These are phyloP conservation scores for Cyphellophora attinorum DNA, from an alignment of 2,329 filamentous ascomycete species.

Conservation along the genomic window DNA sequence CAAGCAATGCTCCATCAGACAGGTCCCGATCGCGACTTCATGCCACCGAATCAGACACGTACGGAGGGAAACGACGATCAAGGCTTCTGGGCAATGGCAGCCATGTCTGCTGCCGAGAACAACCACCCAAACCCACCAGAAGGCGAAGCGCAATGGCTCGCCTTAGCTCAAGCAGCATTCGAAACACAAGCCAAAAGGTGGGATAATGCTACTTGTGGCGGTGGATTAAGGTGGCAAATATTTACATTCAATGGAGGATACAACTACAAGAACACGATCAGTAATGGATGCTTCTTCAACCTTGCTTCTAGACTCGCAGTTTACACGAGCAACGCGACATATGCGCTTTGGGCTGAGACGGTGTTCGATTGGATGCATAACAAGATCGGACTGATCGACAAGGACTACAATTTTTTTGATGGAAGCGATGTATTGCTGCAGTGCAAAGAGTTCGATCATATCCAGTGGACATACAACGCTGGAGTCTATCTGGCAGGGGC, in stretches of 20 bases:
- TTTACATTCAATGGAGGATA: constrained; percentile 66
- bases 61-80: constrained; percentile 47
- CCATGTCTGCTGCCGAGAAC: constrained; percentile 68
- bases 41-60: constrained; percentile 50
- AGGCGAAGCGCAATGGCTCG: constrained; percentile 63
- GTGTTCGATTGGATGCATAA: constrained; percentile 51
- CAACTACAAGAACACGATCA: constrained; percentile 49
- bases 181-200: constrained; percentile 66
- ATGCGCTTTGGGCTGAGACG: constrained; percentile 63
- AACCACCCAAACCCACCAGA: constrained; percentile 60
- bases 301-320: constrained; percentile 59
- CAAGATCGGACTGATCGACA: constrained; percentile 40
- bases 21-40: constrained; percentile 64
- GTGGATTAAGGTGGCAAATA: constrained; percentile 79
- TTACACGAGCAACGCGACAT: constrained; percentile 72
- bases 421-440: constrained; percentile 42
- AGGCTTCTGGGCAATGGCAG: constrained; percentile 78
- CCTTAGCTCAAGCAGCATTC: constrained; percentile 68
- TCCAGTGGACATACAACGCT: constrained; percentile 50
- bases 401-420: constrained; percentile 44
- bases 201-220: constrained; percentile 57
- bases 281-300: constrained; percentile 50
- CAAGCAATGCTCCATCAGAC: constrained; percentile 66
- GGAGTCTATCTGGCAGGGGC: constrained; percentile 47
- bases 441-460: constrained; percentile 42